Conservation (phyloP, 2,329 filamentous ascomycete species). For the Diaporthe sp. region DNA sequence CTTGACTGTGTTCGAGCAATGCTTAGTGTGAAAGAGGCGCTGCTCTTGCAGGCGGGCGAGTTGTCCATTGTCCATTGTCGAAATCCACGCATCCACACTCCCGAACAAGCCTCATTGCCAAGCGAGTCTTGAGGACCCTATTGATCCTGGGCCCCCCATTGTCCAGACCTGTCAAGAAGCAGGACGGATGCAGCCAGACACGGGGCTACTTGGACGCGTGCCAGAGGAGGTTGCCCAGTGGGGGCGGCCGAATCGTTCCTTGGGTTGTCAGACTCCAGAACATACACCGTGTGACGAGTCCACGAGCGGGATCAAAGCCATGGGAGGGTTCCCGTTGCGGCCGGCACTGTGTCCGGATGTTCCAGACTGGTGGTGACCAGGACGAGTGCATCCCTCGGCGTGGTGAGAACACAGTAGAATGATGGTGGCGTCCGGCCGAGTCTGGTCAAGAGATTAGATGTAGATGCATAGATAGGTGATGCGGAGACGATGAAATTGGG, state of each 20-base stretch:
- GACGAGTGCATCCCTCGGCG: background rate
- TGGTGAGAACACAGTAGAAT: background rate
- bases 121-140: background rate
- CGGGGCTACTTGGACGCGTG: background rate
- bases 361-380: background rate
- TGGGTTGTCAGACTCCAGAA: slow-evolving; percentile 3
- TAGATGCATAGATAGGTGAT: slow-evolving; percentile 6
- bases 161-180: background rate
- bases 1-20: slow-evolving; percentile 4
- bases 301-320: slow-evolving; percentile 3
- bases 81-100: background rate
- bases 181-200: slow-evolving; percentile 19
- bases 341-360: background rate
- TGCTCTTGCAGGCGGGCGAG: slow-evolving; percentile 18
- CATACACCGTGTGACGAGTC: slow-evolving; percentile 7
- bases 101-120: slow-evolving; percentile 17
- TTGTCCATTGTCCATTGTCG: background rate
- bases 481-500: slow-evolving; percentile 4
- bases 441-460: slow-evolving; percentile 15
- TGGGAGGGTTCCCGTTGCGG: background rate
- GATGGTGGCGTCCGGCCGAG: slow-evolving; percentile 7
- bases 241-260: background rate
- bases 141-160: slow-evolving; percentile 4
- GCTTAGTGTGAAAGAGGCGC: slow-evolving; percentile 11
- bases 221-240: background rate